Conservation (phyloP, 495 filamentous ascomycete species). For the Trichoderma gamsii region DNA sequence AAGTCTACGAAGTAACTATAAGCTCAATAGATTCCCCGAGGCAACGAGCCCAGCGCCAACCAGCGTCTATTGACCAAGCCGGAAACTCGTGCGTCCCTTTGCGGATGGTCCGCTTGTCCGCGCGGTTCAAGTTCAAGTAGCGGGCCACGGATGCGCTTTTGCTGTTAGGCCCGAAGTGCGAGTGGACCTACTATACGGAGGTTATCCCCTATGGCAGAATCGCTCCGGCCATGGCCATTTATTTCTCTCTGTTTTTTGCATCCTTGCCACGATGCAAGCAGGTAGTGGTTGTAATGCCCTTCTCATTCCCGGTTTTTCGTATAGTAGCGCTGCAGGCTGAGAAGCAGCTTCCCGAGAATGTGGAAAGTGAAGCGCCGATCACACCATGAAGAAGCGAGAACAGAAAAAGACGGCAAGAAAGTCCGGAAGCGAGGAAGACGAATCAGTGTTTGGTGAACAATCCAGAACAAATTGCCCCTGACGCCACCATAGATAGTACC, state of each 20-base stretch:
- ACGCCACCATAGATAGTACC: constrained; percentile 3
- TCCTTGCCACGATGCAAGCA: not conserved
- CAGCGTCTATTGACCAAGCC: not conserved
- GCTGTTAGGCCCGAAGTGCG: constrained; percentile 11
- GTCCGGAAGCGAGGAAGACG: not conserved
- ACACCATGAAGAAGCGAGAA: not conserved
- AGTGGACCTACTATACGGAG: not conserved
- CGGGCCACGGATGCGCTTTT: not conserved
- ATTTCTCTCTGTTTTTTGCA: not conserved
- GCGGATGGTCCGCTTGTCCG: not conserved
- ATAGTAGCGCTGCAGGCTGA: not conserved
- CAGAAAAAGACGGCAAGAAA: not conserved
- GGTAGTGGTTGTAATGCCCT: not conserved
- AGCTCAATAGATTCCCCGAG: not conserved
- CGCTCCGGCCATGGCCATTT: not conserved
- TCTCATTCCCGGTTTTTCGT: not conserved
- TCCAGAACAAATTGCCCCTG: not conserved
- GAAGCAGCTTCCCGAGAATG: not conserved
- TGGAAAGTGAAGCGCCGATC: not conserved
- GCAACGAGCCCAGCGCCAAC: not conserved
- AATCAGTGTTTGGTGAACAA: not conserved
- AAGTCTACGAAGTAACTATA: no score
- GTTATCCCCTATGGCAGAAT: not conserved
- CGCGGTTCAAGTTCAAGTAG: not conserved
- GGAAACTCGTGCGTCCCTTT: not conserved